Conservation (phyloP, 176 grass and related monocot species). For the Ensete glaucum region DNA sequence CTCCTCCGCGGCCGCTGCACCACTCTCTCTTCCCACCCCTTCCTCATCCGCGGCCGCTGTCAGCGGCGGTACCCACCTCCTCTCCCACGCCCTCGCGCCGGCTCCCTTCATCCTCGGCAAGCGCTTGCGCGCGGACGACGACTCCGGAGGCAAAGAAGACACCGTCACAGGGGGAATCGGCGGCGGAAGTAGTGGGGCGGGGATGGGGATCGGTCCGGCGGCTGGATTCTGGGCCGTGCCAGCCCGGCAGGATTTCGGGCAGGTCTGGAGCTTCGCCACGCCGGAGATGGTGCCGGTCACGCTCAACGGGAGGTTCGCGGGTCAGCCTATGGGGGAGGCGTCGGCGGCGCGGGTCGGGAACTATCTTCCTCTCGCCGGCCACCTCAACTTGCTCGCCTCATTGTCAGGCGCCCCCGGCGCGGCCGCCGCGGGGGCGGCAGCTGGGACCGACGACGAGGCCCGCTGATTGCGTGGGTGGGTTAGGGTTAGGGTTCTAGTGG, state of each 20-base stretch:
- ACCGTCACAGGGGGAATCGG: neutral
- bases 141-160: conserved; percentile 8
- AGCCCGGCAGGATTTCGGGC: conserved; percentile 2
- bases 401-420: conserved; percentile 44
- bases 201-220: neutral
- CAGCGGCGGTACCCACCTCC: conserved; percentile 3
- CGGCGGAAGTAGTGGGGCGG: neutral
- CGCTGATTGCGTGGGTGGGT: conserved; percentile 28
- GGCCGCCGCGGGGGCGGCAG: conserved; percentile 11
- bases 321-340: conserved; percentile 45
- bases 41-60: neutral
- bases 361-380: conserved; percentile 74
- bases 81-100: conserved; percentile 1
- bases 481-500: conserved; percentile 5
- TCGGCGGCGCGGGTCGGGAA: conserved; percentile 81
- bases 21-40: neutral
- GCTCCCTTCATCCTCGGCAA: conserved; percentile 22
- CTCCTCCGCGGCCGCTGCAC: neutral
- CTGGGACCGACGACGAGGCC: conserved; percentile 38
- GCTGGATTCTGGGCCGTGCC: conserved; percentile 13
- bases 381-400: conserved; percentile 86
- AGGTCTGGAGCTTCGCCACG: conserved; percentile 11
- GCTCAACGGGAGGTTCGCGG: conserved; percentile 17
- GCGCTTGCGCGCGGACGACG: conserved; percentile 5
- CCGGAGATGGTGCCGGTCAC: conserved; percentile 11